Base-by-base conservation (phyloP, 1,284 basidiomycete species). In the Leucoagaricus sp. region DNA sequence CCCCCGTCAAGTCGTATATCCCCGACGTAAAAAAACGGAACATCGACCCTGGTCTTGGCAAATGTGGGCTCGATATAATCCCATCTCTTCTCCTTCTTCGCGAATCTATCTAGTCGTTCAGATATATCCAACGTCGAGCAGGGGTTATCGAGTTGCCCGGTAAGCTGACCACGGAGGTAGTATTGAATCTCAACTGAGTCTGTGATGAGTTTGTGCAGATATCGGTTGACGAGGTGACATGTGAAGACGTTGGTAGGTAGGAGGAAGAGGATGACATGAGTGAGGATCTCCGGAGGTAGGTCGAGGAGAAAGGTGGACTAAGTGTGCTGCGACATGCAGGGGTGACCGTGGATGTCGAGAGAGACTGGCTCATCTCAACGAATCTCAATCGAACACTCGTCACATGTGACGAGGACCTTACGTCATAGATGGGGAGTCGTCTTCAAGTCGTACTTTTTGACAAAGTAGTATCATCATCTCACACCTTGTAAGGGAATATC, bases 1-100 rank as follows among this genome's bases (percentile, higher is more conserved):
- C 76, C 1, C 68, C 73, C 3, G 73, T 72, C 29, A 80, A 69
- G 59, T 81, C 78, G 51, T 79, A 80, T 36, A 80, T 75, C 21
- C 75, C 70, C 1, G 69, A 72, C 23, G 70, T 65, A n/a, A 38
- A 19, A 53, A 62, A 74, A 71, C 2, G 58, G 44, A 3, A 76
- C 67, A 2, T 61, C 58, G 17, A 75, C 62, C n/a, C n/a, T n/a
- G 0, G 49, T 59, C 26, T 49, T 58, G 12, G 52, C 59, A 53
- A 73, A 75, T n/a, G 62, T 58, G 3, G 68, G 61, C 7, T 53
- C 49, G 0, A 71, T 56, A 2, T 65, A 57, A 1, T 51, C 34
- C 72, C 75, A 78, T 9, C 44, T 33, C 15, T 25, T 45, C 17
- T 45, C 49, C 28, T 40, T 57, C 2, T n/a, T 6, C 3, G 10